Base-by-base conservation (phyloP, 805 yeast species). In the Sungouiella blattae region DNA sequence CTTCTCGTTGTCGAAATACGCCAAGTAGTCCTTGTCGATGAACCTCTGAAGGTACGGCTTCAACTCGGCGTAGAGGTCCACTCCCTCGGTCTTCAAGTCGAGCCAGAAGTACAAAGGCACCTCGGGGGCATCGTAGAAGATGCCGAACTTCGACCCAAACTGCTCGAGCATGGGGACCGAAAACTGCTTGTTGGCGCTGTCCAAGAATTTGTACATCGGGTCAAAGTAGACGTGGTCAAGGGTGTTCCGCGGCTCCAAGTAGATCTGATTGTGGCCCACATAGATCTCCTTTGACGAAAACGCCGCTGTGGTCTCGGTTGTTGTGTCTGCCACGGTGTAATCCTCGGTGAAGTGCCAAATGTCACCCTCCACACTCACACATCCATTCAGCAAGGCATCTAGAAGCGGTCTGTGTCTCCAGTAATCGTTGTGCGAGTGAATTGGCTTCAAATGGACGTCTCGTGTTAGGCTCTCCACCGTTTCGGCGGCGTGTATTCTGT, bases 381-480 rank as follows among this genome's bases (percentile, higher is more conserved):
- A 67, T 2, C 87, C 88, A 9, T 69, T 52, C 13, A 64, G 55
- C 23, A 75, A 52, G 0, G 86, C 87, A 40, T 79, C 81, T 33
- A 74, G 66, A 3, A 81, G 60, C 1, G 87, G 87, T 4, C 60
- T 48, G 3, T 50, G 40, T 47, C 87, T 60, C 82, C 83, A 77
- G 54, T 81, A 82, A 52, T 81, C 87, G 49, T 81, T 81, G 51
- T 81, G 87, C 1, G 85, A 77, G 50, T 81, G 87, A 16, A 80
- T 62, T 5, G 67, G 65, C 37, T 66, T 69, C 35, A 63, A 55
- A 28, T 62, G 53, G 2, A 69, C 65, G 28, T 68, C 67, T 33
- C 64, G 43, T 9, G 62, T 64, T 24, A 60, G 43, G 12, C 48
- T 37, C 40, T 65, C 66, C 16, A 52, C 32, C 24, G 46, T 41